A percentile compares a stretch with the other conserved stretches of the same genome.
Evolutionary conservation across 768 basidiomycete species (phyloP).

Genomic region (Lactarius vividus): DNA sequence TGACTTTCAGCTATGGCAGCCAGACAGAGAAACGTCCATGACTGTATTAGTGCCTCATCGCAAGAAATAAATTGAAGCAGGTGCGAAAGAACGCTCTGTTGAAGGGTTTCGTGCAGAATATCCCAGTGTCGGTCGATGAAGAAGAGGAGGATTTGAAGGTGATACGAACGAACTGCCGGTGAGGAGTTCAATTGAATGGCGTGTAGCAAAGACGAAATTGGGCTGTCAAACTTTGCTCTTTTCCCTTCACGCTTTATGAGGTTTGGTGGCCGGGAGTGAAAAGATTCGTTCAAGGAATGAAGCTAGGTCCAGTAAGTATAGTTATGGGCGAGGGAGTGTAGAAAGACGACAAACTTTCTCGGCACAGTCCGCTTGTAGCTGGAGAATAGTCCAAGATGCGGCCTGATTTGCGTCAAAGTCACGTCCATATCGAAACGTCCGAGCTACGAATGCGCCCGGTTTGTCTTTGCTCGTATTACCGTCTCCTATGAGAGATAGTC

Average conservation of each 20-base stretch:
- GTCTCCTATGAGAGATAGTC: constrained; percentile 47
- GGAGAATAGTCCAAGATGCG: constrained; percentile 72
- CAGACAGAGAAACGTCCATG: constrained; percentile 82
- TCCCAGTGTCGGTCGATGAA: constrained; percentile 78
- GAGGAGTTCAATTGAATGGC: constrained; percentile 42
- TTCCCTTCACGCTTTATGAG: constrained; percentile 42
- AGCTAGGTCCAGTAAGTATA: constrained; percentile 42
- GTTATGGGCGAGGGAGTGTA: constrained; percentile 9
- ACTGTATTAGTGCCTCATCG: constrained; percentile 66
- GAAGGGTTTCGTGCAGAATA: constrained; percentile 55
- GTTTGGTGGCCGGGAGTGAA: constrained; percentile 39
- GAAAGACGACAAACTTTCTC: constrained; percentile 49
- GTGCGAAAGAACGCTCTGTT: constrained; percentile 50
- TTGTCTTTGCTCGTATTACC: constrained; percentile 13
- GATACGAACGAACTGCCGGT: constrained; percentile 43
- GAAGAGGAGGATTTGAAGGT: constrained; percentile 80
- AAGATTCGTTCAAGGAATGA: constrained; percentile 59
- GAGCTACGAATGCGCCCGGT: constrained; percentile 51
- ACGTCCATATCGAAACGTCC: constrained; percentile 70
- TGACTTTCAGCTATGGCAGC: constrained; percentile 56
- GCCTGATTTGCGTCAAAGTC: constrained; percentile 70
- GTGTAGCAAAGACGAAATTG: constrained; percentile 53
- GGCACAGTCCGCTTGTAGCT: constrained; percentile 78
- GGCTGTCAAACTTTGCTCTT: constrained; percentile 54
- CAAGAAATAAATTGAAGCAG: constrained; percentile 61